Evolutionary conservation across 2,329 filamentous ascomycete species (phyloP), one percentile per base, ranked within the genome.

Genomic region (Clarireedia homoeocarpa): DNA sequence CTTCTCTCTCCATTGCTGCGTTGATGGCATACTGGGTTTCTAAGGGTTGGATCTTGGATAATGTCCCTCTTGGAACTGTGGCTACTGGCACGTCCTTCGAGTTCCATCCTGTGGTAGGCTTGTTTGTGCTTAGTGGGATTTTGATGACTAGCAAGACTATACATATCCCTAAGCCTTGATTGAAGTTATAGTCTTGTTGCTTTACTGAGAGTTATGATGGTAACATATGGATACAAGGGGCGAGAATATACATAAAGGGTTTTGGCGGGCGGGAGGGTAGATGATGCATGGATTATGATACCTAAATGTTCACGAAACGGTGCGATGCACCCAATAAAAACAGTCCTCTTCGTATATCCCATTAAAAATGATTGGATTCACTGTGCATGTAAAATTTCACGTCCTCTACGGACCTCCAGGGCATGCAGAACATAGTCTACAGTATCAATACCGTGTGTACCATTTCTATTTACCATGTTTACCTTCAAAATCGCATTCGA

Each of bases 111-210:
- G 77, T 87, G 3, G 89, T 86, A 6, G 72, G 84, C 24, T 67
- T 97, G 58, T 99, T 96, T 72, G 77, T 95, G 58, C 65, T 91
- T n/a, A 90, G 95, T 70, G 94, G 91, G 20, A 95, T 88, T 69
- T 74, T 94, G 68, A 97, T 99, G 94, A 87, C 92, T 61, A 96
- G 90, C 76, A 95, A 92, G 80, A 92, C 85, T 34, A 83, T 99
- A 67, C 89, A 94, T 70, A 91, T 99, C 63, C 94, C 94, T 15
- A 99, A 99, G 82, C 91, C 82, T 57, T 86, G 49, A n/a, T 44
- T 9, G 26, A 20, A 24, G 46, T 39, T 24, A 27, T 17, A 20
- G 24, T 34, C 4, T 44, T 24, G 6, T 4, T 23, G 38, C 9
- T 44, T 4, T 12, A 47, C 10, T 20, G 20, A 30, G 34, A 23